phyloP scores from a whole-genome alignment of 805 yeast genomes.

The Torulaspora indica region DNA sequence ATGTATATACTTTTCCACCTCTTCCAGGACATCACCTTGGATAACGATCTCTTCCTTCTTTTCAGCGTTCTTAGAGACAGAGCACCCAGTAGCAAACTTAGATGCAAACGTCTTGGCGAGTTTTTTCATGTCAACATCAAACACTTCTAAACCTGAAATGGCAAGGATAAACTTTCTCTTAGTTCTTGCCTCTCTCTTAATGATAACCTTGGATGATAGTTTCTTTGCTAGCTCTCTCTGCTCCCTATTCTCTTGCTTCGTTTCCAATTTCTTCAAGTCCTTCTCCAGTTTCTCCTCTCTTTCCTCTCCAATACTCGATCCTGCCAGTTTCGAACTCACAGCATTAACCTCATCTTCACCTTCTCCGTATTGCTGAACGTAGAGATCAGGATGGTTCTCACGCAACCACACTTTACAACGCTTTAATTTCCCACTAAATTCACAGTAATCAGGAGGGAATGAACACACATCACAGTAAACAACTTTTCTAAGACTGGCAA shows the following conservation, averaged over 20 bases:
- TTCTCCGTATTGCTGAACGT: slow-evolving; percentile 50
- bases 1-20: slow-evolving; percentile 71
- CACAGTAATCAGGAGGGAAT: slow-evolving; percentile 89
- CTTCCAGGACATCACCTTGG: slow-evolving; percentile 94
- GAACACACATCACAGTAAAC: slow-evolving; percentile 75
- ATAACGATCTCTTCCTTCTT: slow-evolving; percentile 87
- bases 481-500: slow-evolving; percentile 38
- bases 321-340: slow-evolving; percentile 39
- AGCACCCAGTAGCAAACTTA: slow-evolving; percentile 93
- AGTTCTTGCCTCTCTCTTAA: slow-evolving; percentile 85
- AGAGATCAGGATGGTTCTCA: slow-evolving; percentile 54
- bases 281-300: slow-evolving; percentile 78
- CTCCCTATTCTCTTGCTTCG: slow-evolving; percentile 77
- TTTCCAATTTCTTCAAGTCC: slow-evolving; percentile 78
- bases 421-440: slow-evolving; percentile 75
- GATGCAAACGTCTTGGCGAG: slow-evolving; percentile 88
- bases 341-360: slow-evolving; percentile 45
- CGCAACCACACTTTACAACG: slow-evolving; percentile 82
- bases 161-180: slow-evolving; percentile 84
- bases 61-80: slow-evolving; percentile 83
- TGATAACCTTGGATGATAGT: slow-evolving; percentile 70
- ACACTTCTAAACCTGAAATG: slow-evolving; percentile 81
- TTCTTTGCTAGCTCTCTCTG: slow-evolving; percentile 79
- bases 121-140: slow-evolving; percentile 84
- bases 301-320: slow-evolving; percentile 61